Evolutionary conservation across 768 basidiomycete genomes (phyloP), one percentile per base, ranked within the genome.

Genomic region (Chalciporus pseudorubinellus): DNA sequence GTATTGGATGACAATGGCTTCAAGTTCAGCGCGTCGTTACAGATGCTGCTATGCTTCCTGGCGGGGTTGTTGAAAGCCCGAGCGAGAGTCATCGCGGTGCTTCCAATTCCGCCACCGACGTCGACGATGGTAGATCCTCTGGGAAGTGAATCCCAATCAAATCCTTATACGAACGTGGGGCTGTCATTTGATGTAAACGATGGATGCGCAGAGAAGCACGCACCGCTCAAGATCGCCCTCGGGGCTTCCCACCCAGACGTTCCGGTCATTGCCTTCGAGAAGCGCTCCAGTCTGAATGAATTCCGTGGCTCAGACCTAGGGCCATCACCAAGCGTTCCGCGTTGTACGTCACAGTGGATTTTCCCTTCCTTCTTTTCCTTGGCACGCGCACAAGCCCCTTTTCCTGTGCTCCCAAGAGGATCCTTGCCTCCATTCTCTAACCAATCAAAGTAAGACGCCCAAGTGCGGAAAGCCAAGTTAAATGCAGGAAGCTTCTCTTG

Each of bases 191-290:
- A 50, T 31, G 4, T 19, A 12, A 40, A n/a, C 10, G 28, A 43
- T 14, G n/a, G 11, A 46, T 13, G 10, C 10, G 6, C n/a, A 26
- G n/a, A 41, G 11, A 43, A 48, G 31, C 28, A 64, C 73, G 18
- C 48, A 80, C 84, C 81, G 53, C 73, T 74, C 36, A 84, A 65
- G 24, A 84, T 76, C 3, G 80, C 82, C 16, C 79, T 79, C 14
- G 83, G 83, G 2, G 72, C 77, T 69, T 85, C 87, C 87, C 88
- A 90, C 2, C 78, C 79, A 22, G 75, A 77, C 6, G 87, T 85
- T 18, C 84, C 86, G 6, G 76, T 76, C 88, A 91, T 91, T 4
- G 87, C 86, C 50, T 79, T 82, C 26, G 85, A 87, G 59, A 90
- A 90, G 31, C 87, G 73, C 55, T 81, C 77, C 50, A 89, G 71